phyloP scores from a whole-genome alignment of 352 stramenopile species.

The Phytopythium litorale region DNA sequence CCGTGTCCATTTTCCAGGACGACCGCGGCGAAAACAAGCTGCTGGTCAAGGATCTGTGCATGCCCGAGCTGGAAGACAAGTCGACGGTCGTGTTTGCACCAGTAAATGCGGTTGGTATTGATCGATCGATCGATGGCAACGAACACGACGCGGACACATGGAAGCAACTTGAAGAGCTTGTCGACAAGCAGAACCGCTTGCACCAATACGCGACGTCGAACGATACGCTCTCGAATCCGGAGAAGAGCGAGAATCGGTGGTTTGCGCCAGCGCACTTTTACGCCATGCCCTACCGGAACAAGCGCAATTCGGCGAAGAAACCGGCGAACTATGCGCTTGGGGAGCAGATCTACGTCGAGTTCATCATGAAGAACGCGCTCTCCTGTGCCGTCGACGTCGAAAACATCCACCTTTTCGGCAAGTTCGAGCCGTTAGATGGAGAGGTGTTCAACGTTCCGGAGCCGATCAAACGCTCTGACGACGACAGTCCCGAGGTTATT shows the following conservation, averaged over 20 bases:
- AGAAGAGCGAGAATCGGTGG: conserved; percentile 30
- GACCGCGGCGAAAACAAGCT: conserved; percentile 47
- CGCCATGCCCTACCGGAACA: conserved; percentile 50
- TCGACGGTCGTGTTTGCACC: conserved; percentile 80
- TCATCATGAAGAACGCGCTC: conserved; percentile 85
- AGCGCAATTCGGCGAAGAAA: conserved; percentile 37
- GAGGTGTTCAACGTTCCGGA: conserved; percentile 49
- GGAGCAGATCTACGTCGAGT: conserved; percentile 84
- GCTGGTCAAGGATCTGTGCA: conserved; percentile 65
- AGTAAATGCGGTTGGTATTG: conserved; percentile 64
- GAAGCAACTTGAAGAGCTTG: conserved; percentile 48
- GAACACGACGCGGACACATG: conserved; percentile 44
- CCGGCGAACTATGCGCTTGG: conserved; percentile 64
- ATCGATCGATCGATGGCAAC: conserved; percentile 71
- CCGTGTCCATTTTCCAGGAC: conserved; percentile 23
- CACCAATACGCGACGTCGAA: conserved; percentile 48
- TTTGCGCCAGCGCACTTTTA: conserved; percentile 45
- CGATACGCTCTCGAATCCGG: background rate
- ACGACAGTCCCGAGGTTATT: background rate
- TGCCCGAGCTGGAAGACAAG: conserved; percentile 81
- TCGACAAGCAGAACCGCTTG: conserved; percentile 61
- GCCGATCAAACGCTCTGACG: background rate
- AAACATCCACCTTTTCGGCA: conserved; percentile 78
- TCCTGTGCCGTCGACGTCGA: conserved; percentile 81
- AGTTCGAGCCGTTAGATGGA: conserved; percentile 35